Evolutionary conservation across 2,329 filamentous ascomycete genomes (phyloP), one percentile per base, ranked within the genome.

Genomic region (Beauveria sp.): DNA sequence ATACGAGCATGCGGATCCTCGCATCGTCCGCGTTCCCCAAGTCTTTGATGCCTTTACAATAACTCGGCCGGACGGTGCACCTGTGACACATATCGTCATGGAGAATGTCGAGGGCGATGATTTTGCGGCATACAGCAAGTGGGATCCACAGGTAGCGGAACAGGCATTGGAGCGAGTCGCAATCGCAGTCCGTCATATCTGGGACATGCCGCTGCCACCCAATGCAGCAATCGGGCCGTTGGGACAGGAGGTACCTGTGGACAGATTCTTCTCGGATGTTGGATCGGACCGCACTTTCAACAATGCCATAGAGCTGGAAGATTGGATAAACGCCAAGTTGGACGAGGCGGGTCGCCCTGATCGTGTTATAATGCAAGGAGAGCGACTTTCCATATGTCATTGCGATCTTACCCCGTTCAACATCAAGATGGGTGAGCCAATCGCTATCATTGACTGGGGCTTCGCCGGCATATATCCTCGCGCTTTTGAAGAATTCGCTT

Each of bases 381-480:
- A 60, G 55, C 60, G 16, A n/a, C 51, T 62, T 31, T 49, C 20
- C 18, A 48, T 60, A 43, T 62, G 60, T 55, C 63, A 60, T 22
- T 52, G 60, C 52, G 51, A 64, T 38, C 51, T 62, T 6, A 50
- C 45, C n/a, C 50, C 57, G 42, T 60, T 60, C 55, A 60, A 62
- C 46, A 38, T 61, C 60, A 60, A 60, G 43, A 20, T 59, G 20
- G 43, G 63, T 14, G 63, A 64, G 63, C 49, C 50, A 22, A 46
- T 57, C 18, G 42, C 60, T 18, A 55, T 64, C 20, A 5, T 62
- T n/a, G 51, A 64, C 45, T 62, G 55, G 38, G 50, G 60, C 22
- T 62, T 60, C 48, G 14, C 60, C 3, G 60, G 56, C 40, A 51
- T 64, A 46, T 61, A 63, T n/a, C 56, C 60, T 20, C 50, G 55